Percentiles rank a stretch among this genome's conserved stretches.
These are phyloP conservation scores for Penicillium capsulatum DNA, from an alignment of 2,329 filamentous ascomycete genomes.

Conservation along the genomic window DNA sequence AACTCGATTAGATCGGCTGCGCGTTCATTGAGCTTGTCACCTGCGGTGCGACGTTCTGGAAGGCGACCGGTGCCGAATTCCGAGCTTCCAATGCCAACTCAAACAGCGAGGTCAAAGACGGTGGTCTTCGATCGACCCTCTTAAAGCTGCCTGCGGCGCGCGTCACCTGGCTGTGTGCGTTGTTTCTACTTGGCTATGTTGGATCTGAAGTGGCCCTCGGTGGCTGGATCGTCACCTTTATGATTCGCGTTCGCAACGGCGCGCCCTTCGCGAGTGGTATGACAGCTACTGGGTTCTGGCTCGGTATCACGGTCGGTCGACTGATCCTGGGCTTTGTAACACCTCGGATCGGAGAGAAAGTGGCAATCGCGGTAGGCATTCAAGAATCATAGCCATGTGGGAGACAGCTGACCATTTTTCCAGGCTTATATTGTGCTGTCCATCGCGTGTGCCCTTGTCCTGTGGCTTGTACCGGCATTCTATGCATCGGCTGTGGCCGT, in stretches of 20 bases:
- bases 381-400: too few species aligned
- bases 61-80: slow-evolving; percentile 18
- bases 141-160: slow-evolving; percentile 21
- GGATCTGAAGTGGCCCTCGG: slow-evolving; percentile 67
- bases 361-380: slow-evolving; percentile 48
- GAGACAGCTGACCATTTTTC: not conserved
- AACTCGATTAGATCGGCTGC: slow-evolving; percentile 19
- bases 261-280: slow-evolving; percentile 68
- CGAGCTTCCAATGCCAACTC: slow-evolving; percentile 10
- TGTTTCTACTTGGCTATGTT: slow-evolving; percentile 75
- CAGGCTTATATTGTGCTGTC: slow-evolving; percentile 59
- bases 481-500: slow-evolving; percentile 69
- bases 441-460: slow-evolving; percentile 64
- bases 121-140: slow-evolving; percentile 19
- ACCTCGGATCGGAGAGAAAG: slow-evolving; percentile 62
- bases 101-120: slow-evolving; percentile 12
- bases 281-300: slow-evolving; percentile 77
- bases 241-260: slow-evolving; percentile 71
- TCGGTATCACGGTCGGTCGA: slow-evolving; percentile 71
- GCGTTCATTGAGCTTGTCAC: slow-evolving; percentile 24
- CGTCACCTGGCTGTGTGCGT: slow-evolving; percentile 37
- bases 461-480: slow-evolving; percentile 78
- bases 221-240: slow-evolving; percentile 82
- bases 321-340: slow-evolving; percentile 73
- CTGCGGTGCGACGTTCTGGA: slow-evolving; percentile 23